phyloP scores from a whole-genome alignment of 106 monocot genomes.

The Gastrodia elata region DNA sequence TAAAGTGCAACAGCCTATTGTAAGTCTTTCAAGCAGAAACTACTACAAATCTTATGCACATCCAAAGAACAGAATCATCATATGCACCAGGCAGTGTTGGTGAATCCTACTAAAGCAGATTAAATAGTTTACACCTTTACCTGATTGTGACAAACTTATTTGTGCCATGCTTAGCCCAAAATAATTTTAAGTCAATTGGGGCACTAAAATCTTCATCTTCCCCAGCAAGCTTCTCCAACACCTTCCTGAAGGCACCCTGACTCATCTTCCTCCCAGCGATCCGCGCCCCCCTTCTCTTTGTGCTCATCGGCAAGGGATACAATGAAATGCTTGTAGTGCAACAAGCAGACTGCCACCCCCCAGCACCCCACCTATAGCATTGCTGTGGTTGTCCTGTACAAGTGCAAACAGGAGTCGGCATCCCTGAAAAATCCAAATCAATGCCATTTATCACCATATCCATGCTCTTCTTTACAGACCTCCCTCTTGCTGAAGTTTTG shows the following conservation, averaged over 20 bases:
- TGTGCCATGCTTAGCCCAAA: slow-evolving; percentile 55
- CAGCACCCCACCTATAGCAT: slow-evolving; percentile 50
- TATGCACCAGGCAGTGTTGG: not conserved
- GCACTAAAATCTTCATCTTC: slow-evolving; percentile 43
- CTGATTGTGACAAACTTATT: slow-evolving; percentile 65
- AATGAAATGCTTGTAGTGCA: slow-evolving; percentile 39
- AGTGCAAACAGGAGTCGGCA: slow-evolving; percentile 43
- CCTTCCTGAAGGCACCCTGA: slow-evolving; percentile 56
- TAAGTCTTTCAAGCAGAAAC: slow-evolving; percentile 10
- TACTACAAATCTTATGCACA: slow-evolving; percentile 23
- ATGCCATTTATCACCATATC: slow-evolving; percentile 46
- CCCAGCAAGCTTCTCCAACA: slow-evolving; percentile 48
- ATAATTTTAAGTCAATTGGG: slow-evolving; percentile 42
- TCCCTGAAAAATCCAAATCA: slow-evolving; percentile 42
- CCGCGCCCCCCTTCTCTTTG: slow-evolving; percentile 34
- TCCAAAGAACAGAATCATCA: slow-evolving; percentile 6
- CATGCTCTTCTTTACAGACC: slow-evolving; percentile 30
- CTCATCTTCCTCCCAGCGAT: slow-evolving; percentile 60
- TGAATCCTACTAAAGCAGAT: slow-evolving; percentile 7
- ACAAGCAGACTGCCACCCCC: slow-evolving; percentile 56
- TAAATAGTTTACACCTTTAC: slow-evolving; percentile 23
- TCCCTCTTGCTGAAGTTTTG: slow-evolving; percentile 10
- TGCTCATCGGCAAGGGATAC: slow-evolving; percentile 44
- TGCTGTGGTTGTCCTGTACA: slow-evolving; percentile 39
- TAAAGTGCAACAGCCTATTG: slow-evolving; percentile 12